Evolutionary conservation across 2,329 filamentous ascomycete species (phyloP).

Genomic region (Claviceps sp.): DNA sequence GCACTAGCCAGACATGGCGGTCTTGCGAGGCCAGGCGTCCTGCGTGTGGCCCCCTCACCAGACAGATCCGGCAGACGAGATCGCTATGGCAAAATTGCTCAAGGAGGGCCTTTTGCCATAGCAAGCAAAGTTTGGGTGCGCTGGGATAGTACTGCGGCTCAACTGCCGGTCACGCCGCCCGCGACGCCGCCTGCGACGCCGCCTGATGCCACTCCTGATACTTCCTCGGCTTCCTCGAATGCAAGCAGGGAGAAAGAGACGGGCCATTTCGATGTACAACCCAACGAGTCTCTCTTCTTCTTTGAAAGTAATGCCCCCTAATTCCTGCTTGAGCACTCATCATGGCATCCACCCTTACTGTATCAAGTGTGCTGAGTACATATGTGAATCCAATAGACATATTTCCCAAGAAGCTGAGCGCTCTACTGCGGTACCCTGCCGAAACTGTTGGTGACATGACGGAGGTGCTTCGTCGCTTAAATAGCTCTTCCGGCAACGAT

Average conservation of each 20-base stretch:
- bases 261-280: slow-evolving; percentile 65
- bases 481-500: slow-evolving; percentile 34
- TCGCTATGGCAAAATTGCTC: background rate
- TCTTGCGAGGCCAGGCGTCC: background rate
- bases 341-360: background rate
- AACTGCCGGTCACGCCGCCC: background rate
- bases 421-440: slow-evolving; percentile 32
- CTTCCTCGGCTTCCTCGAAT: slow-evolving; percentile 11
- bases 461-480: slow-evolving; percentile 37
- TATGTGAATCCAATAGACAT: slow-evolving; percentile 43
- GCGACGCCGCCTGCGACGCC: slow-evolving; percentile 2
- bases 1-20: slow-evolving; percentile 9
- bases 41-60: background rate
- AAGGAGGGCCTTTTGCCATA: background rate
- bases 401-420: slow-evolving; percentile 61
- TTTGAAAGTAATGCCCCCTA: slow-evolving; percentile 57
- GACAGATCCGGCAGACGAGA: background rate
- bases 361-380: background rate
- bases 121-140: background rate
- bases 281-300: slow-evolving; percentile 76
- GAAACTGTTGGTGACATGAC: slow-evolving; percentile 35
- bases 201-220: slow-evolving; percentile 2
- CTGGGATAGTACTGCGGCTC: slow-evolving; percentile 13
- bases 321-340: background rate
- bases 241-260: slow-evolving; percentile 45